Base-by-base conservation (phyloP, 441 rosid genomes). In the Iberis amara region DNA sequence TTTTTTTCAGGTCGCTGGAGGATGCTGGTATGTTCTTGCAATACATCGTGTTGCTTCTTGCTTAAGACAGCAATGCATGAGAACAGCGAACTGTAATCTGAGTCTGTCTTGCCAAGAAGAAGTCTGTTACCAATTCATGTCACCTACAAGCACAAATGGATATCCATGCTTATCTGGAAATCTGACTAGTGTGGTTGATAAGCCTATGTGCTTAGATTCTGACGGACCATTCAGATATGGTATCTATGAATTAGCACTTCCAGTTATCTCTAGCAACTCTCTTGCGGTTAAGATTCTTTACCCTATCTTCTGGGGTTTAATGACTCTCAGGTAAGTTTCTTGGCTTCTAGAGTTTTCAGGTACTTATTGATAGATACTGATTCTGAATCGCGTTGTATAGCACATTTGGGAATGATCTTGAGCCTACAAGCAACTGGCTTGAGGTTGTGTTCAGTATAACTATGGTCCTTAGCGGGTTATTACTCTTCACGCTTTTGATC, bases 11-110 rank as follows among this genome's bases (percentile, higher is more conserved):
- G 83, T 79, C 7, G 68, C 78, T 6, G 96, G 96, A 50, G 96
- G 86, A 47, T 81, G 87, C 53, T 87, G 96, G 96, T 83, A 83
- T 68, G 84, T 82, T 43, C 86, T 87, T 3, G 87, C 87, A 0
- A 76, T 74, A 11, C 79, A 76, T 46, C 80, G 89, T 4, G 85
- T 82, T 2, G 72, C 75, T 40, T 67, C 79, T 0, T 87, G 96
- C 59, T 75, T 83, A 35, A 70, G 62, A 36, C 55, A 76, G 12
- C 84, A 74, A 12, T 79, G 91, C 41, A 68, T 62, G 55, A 68
- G 69, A 50, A 64, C 52, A 0, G 68, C 58, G 12, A 47, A 64
- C 40, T 78, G 86, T 42, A 54, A 68, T 55, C 60, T 61, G 24
- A 37, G 73, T 11, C 38, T 71, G 44, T 72, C 85, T 11, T 83